These are phyloP conservation scores for Neopestalotiopsis sp. DNA, from an alignment of 2,329 filamentous ascomycete genomes.

Conservation along the genomic window DNA sequence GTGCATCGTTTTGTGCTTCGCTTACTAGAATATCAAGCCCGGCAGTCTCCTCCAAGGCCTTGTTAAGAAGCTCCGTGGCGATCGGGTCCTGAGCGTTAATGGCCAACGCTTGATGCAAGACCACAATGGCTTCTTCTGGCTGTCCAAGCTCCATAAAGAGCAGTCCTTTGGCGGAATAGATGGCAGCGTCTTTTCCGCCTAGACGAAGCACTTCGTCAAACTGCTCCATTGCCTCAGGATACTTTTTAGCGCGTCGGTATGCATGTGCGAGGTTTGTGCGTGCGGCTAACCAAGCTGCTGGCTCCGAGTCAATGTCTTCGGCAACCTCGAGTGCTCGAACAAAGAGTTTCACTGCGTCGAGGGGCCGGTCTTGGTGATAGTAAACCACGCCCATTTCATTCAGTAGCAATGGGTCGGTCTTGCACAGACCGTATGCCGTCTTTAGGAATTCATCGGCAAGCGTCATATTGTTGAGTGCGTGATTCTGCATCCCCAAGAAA, in stretches of 20 bases:
- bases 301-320: conserved; percentile 80
- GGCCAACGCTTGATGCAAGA: conserved; percentile 83
- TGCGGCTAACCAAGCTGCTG: conserved; percentile 81
- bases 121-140: conserved; percentile 77
- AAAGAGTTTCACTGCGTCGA: conserved; percentile 80
- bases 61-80: conserved; percentile 77
- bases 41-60: conserved; percentile 69
- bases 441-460: conserved; percentile 94
- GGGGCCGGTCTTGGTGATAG: conserved; percentile 84
- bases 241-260: conserved; percentile 72
- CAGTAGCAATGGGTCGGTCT: conserved; percentile 84
- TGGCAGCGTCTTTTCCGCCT: conserved; percentile 77
- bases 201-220: conserved; percentile 88
- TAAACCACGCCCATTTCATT: conserved; percentile 97
- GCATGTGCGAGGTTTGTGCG: conserved; percentile 91
- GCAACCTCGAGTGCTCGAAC: conserved; percentile 77
- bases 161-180: conserved; percentile 84
- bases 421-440: conserved; percentile 82
- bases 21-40: conserved; percentile 36
- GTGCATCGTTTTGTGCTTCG: conserved; percentile 19
- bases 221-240: conserved; percentile 74
- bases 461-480: conserved; percentile 92
- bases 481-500: conserved; percentile 97
- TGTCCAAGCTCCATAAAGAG: conserved; percentile 79
- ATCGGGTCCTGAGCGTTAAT: conserved; percentile 81